phyloP scores from a whole-genome alignment of 2,329 filamentous ascomycete genomes.

The Pseudovirgaria hyperparasitica region DNA sequence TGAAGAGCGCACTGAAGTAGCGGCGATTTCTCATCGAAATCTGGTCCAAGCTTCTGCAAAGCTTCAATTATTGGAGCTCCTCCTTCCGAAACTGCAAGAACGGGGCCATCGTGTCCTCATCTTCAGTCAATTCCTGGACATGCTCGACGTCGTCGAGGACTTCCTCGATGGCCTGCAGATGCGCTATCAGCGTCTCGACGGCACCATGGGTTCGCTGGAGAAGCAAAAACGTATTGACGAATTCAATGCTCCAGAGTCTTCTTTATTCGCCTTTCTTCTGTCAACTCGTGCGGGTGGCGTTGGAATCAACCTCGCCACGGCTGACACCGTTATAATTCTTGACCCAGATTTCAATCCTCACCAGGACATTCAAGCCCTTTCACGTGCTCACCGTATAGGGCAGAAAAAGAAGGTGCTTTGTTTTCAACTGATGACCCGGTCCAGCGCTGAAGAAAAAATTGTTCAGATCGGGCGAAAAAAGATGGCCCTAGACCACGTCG shows the following conservation, averaged over 20 bases:
- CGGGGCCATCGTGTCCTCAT: slow-evolving; percentile 83
- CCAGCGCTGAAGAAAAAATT: slow-evolving; percentile 87
- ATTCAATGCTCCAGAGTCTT: slow-evolving; percentile 76
- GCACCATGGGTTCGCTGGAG: slow-evolving; percentile 64
- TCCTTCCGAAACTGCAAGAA: slow-evolving; percentile 77
- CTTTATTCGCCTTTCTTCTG: slow-evolving; percentile 78
- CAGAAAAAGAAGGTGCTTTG: slow-evolving; percentile 93
- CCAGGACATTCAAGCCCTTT: slow-evolving; percentile 91
- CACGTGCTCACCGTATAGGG: slow-evolving; percentile 87
- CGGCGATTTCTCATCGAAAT: slow-evolving; percentile 57
- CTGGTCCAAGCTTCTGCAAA: slow-evolving; percentile 87
- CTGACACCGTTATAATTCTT: slow-evolving; percentile 94
- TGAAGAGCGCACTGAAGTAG: slow-evolving; percentile 61
- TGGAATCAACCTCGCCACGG: slow-evolving; percentile 92
- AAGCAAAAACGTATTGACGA: slow-evolving; percentile 92
- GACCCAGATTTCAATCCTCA: slow-evolving; percentile 97
- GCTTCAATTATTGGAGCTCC: slow-evolving; percentile 66
- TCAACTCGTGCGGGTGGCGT: slow-evolving; percentile 93
- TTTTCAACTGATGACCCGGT: slow-evolving; percentile 84
- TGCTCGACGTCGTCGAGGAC: slow-evolving; percentile 81
- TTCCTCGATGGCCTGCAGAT: slow-evolving; percentile 69
- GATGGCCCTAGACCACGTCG: slow-evolving; percentile 85
- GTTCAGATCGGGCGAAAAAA: slow-evolving; percentile 93
- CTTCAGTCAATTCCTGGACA: slow-evolving; percentile 88
- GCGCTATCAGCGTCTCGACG: slow-evolving; percentile 70